Percentiles rank a stretch among this genome's conserved stretches.
These are phyloP conservation scores for Oryza brachyantha DNA, from an alignment of 176 grass and related monocot species.

Conservation along the genomic window DNA sequence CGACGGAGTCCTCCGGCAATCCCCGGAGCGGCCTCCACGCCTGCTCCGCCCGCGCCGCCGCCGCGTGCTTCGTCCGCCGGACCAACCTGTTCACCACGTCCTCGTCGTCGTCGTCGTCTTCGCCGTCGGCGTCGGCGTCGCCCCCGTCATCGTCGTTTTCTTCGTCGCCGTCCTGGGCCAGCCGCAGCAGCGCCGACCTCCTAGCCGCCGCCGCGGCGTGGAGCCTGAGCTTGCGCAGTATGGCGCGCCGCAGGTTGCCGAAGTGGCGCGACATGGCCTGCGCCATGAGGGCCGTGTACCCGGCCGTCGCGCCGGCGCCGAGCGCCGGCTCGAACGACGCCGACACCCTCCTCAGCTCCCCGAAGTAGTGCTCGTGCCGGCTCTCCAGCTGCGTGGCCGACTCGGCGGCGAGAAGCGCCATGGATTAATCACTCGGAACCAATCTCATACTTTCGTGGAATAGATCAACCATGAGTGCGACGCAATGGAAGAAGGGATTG, in stretches of 20 bases:
- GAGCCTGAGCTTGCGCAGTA: constrained; percentile 54
- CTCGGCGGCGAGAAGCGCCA: constrained; percentile 41
- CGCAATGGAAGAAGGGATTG: not conserved
- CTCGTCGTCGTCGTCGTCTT: not conserved
- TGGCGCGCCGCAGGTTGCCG: constrained; percentile 65
- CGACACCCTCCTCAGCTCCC: constrained; percentile 60
- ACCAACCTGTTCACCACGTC: constrained; percentile 41
- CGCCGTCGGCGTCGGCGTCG: constrained; percentile 12
- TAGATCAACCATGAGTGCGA: too few species aligned
- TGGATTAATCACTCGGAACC: not conserved
- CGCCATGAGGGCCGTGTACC: constrained; percentile 74
- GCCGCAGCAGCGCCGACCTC: constrained; percentile 29
- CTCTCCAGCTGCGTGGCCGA: constrained; percentile 58
- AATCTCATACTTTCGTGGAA: not conserved
- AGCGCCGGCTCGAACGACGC: constrained; percentile 68
- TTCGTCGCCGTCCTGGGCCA: not conserved
- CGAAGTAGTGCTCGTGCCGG: constrained; percentile 71
- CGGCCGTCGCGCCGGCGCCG: constrained; percentile 51
- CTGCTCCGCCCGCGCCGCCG: constrained; percentile 58
- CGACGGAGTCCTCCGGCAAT: constrained; percentile 72
- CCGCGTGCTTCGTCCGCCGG: constrained; percentile 43
- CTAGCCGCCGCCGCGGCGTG: not conserved
- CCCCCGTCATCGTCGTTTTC: not conserved
- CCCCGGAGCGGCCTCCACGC: constrained; percentile 75
- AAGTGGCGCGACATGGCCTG: constrained; percentile 94